Conservation (phyloP, 2,329 filamentous ascomycete genomes). For the Aspergillus bombycis region DNA sequence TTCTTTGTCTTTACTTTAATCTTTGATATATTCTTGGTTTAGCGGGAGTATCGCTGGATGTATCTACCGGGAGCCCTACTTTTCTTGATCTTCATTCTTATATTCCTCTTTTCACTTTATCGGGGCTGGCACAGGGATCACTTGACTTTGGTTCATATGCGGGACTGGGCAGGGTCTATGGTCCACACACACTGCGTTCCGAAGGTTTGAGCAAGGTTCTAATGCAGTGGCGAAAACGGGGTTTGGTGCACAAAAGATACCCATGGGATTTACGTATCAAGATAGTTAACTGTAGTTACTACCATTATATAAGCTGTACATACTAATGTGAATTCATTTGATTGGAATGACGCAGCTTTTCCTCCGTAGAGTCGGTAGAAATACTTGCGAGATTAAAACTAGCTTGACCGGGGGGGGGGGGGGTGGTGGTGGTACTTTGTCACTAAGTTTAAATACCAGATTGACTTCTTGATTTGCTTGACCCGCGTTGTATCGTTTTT, state of each 20-base stretch:
- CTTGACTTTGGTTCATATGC: not conserved
- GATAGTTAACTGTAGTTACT: not conserved
- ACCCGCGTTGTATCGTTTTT: not conserved
- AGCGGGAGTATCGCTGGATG: slow-evolving; percentile 2
- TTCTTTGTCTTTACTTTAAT: slow-evolving; percentile 1
- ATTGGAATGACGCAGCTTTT: not conserved
- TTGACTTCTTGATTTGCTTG: not conserved
- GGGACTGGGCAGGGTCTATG: not conserved
- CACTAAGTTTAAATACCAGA: not conserved
- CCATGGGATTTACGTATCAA: slow-evolving; percentile 7
- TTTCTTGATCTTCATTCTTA: slow-evolving; percentile 1
- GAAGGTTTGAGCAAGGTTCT: not conserved
- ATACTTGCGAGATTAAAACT: not conserved
- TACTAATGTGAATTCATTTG: slow-evolving; percentile 3
- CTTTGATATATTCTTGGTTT: not conserved
- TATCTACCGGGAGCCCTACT: not conserved
- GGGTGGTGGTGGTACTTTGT: not conserved
- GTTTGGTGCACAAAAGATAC: slow-evolving; percentile 12
- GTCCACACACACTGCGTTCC: not conserved
- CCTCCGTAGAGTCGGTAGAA: not conserved
- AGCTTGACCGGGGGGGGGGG: not conserved
- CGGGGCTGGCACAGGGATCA: not conserved
- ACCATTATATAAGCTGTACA: not conserved
- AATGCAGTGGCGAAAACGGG: not conserved
- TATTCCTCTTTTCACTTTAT: not conserved